Base-by-base conservation (phyloP, 2,329 filamentous ascomycete genomes). In the Amylocarpus encephaloides region DNA sequence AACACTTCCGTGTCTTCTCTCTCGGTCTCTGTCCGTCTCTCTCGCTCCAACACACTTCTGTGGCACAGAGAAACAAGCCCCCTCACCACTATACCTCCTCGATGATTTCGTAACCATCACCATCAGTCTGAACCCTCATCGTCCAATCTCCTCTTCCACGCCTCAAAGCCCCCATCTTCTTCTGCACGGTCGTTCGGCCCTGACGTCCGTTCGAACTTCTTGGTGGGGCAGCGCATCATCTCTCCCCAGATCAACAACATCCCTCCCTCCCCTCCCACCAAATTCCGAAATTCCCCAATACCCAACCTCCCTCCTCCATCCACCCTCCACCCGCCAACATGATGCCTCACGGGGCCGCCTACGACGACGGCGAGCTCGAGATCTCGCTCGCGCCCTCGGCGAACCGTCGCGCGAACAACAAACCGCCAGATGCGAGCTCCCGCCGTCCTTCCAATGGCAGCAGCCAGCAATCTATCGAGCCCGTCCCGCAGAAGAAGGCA, bases 321-420 rank as follows among this genome's bases (percentile, higher is more conserved):
- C 16, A 40, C 19, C 49, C 11, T 29, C 48, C 11, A 43, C 46
- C 19, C 47, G 43, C 48, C 48, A 48, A 42, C 34, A 62, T 59
- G 54, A 60, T 60, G 55, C 59, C 62, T 55, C 59, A 62, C 55
- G 61, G 61, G 18, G 56, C 48, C 73, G 55, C 48, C 73, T 86
- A 86, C 68, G 85, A 91, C 66, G 86, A 90, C 68, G 86, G 89
- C 73, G 86, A 91, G 72, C 82, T 91, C 59, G 86, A 86, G 69
- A 86, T 91, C 67, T 86, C 85, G 62, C 74, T 89, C 58, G 81
- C 79, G 50, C 79, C 80, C 33, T 79, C 80, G 46, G 75, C 82
- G 62, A 78, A 82, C 61, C 79, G 82, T 56, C 80, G 82, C 36
- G 59, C 66, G 53, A 59, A 63, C 53, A 64, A 66, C 62, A 64